phyloP scores from a whole-genome alignment of 2,329 filamentous ascomycete genomes.

The Neofusicoccum sp. region DNA sequence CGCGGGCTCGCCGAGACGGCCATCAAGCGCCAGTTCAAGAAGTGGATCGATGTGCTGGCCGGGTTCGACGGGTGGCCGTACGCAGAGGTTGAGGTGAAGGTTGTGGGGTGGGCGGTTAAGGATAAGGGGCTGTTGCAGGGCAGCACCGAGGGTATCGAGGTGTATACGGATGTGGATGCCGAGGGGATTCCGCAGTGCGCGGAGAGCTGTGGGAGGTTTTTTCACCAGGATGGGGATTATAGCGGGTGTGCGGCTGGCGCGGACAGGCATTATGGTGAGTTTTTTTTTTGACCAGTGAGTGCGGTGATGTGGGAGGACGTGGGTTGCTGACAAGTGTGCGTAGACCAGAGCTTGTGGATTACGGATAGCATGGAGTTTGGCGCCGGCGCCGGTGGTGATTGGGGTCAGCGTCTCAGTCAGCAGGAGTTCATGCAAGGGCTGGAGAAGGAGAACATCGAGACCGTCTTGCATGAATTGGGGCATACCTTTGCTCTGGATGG shows the following conservation, averaged over 20 bases:
- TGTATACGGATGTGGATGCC: slow-evolving; percentile 43
- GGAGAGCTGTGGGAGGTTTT: slow-evolving; percentile 44
- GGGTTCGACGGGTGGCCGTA: slow-evolving; percentile 48
- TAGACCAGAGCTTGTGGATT: slow-evolving; percentile 49
- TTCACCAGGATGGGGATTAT: slow-evolving; percentile 46
- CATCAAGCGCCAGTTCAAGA: slow-evolving; percentile 38
- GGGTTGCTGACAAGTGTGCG: not conserved
- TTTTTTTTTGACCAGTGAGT: not conserved
- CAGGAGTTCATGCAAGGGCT: slow-evolving; percentile 46
- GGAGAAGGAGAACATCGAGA: slow-evolving; percentile 41
- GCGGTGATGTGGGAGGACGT: not conserved
- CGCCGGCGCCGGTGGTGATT: slow-evolving; percentile 46
- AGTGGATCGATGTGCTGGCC: slow-evolving; percentile 45
- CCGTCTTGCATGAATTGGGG: slow-evolving; percentile 42
- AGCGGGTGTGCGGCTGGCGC: slow-evolving; percentile 39
- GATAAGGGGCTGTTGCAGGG: slow-evolving; percentile 36
- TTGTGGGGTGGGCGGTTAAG: slow-evolving; percentile 48
- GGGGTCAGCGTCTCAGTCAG: slow-evolving; percentile 46
- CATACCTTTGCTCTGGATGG: not conserved
- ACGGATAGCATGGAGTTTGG: slow-evolving; percentile 43
- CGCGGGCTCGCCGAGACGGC: slow-evolving; percentile 38
- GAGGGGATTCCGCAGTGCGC: slow-evolving; percentile 45
- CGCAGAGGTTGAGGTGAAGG: slow-evolving; percentile 38
- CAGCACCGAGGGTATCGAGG: slow-evolving; percentile 37
- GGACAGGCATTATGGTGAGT: slow-evolving; percentile 39